A percentile compares a stretch with the other conserved stretches of the same genome.
Conservation (phyloP, 78 protist genomes). For the Andalucia godoyi region DNA sequence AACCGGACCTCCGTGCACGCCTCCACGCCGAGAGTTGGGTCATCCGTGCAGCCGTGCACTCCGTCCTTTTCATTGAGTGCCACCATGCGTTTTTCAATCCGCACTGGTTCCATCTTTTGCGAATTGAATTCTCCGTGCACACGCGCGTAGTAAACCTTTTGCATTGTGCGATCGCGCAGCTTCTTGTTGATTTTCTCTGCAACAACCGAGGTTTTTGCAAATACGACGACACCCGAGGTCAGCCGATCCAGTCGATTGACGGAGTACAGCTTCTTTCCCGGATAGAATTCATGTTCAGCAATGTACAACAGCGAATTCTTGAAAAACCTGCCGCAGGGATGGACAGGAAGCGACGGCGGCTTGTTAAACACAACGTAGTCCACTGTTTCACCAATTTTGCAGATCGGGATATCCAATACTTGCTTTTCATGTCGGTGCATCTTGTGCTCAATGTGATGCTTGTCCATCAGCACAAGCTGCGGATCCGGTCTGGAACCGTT, state of each 20-base stretch:
- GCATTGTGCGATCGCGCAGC: slow-evolving; percentile 17
- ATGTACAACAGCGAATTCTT: slow-evolving; percentile 47
- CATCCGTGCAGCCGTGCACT: not conserved
- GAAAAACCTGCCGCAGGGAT: slow-evolving; percentile 65
- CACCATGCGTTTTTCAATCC: not conserved
- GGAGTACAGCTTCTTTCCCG: not conserved
- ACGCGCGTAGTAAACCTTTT: slow-evolving; percentile 54
- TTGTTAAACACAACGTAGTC: slow-evolving; percentile 63
- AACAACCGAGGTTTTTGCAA: slow-evolving; percentile 29
- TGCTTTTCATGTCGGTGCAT: slow-evolving; percentile 82
- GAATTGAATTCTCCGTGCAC: slow-evolving; percentile 52
- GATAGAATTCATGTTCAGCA: slow-evolving; percentile 18
- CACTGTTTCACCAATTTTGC: slow-evolving; percentile 18
- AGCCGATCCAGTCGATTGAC: slow-evolving; percentile 66
- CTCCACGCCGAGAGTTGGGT: too few relatives aligned
- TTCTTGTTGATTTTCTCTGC: slow-evolving; percentile 14
- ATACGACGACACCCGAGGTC: slow-evolving; percentile 59
- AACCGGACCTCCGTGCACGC: too few relatives aligned
- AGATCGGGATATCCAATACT: slow-evolving; percentile 6
- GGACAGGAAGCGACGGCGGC: slow-evolving; percentile 66
- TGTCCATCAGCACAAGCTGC: not conserved
- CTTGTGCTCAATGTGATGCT: slow-evolving; percentile 31
- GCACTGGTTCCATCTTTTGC: not conserved
- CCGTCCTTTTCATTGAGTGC: not conserved
- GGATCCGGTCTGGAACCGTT: not conserved